These are phyloP conservation scores for Trypanosoma rangeli DNA, from an alignment of 208 protist species.

Conservation along the genomic window DNA sequence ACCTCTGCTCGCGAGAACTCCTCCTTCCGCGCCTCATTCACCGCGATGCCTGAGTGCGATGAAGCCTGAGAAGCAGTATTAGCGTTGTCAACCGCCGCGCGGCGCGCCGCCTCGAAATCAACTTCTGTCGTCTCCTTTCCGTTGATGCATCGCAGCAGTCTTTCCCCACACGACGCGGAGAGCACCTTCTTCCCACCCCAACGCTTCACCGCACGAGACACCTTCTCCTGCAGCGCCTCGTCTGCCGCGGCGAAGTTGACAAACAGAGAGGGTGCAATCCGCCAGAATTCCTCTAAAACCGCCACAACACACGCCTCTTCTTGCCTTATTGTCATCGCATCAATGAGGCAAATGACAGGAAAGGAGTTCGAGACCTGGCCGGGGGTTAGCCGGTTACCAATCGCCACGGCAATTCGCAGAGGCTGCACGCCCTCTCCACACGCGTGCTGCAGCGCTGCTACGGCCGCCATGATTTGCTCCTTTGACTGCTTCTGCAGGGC, in stretches of 20 bases:
- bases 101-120: background rate
- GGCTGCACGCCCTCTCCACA: constrained; percentile 32
- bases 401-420: constrained; percentile 48
- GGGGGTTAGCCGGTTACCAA: constrained; percentile 65
- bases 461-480: constrained; percentile 52
- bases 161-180: constrained; percentile 19
- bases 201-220: constrained; percentile 46
- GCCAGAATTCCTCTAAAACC: constrained; percentile 61
- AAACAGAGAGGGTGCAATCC: constrained; percentile 37
- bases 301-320: constrained; percentile 15
- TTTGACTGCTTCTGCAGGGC: constrained; percentile 64
- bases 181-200: constrained; percentile 55
- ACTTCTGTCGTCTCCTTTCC: constrained; percentile 15
- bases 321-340: constrained; percentile 41
- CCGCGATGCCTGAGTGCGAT: background rate
- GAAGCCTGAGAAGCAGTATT: background rate
- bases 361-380: constrained; percentile 47
- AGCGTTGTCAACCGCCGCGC: background rate
- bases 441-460: constrained; percentile 14
- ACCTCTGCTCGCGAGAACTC: constrained; percentile 35
- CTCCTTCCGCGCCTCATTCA: background rate
- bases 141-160: constrained; percentile 37
- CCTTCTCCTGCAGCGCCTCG: constrained; percentile 55
- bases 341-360: constrained; percentile 73
- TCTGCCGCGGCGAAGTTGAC: constrained; percentile 27